A percentile compares a stretch with the other conserved stretches of the same genome.
These are phyloP conservation scores for Dactylellina parvicollis DNA, from an alignment of 2,329 filamentous ascomycete species.

Conservation along the genomic window DNA sequence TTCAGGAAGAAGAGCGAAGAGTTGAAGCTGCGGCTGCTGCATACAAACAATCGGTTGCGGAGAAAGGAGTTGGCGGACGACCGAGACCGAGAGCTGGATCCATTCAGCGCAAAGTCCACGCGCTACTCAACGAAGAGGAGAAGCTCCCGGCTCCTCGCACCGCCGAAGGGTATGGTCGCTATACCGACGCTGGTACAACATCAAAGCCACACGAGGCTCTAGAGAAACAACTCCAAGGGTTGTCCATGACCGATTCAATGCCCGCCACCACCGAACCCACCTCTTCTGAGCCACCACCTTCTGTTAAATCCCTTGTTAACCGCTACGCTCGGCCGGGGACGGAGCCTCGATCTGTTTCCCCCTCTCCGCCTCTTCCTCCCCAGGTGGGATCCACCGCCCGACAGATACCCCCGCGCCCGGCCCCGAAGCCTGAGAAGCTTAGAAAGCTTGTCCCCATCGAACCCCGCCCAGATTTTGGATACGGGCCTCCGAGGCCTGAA, in stretches of 20 bases:
- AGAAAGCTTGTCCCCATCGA: constrained; percentile 33
- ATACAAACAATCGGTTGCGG: constrained; percentile 75
- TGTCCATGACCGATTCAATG: constrained; percentile 54
- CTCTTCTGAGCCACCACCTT: constrained; percentile 56
- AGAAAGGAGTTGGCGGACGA: constrained; percentile 59
- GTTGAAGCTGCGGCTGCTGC: constrained; percentile 89
- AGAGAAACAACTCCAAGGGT: constrained; percentile 61
- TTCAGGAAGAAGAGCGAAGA: constrained; percentile 87
- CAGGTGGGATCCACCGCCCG: constrained; percentile 13
- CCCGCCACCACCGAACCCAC: constrained; percentile 52
- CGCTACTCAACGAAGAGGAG: constrained; percentile 80
- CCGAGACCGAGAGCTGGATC: constrained; percentile 67
- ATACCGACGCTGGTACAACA: constrained; percentile 70
- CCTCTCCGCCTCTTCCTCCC: not conserved
- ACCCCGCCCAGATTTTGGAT: constrained; percentile 31
- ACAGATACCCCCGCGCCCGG: constrained; percentile 37
- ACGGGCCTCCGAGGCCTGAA: constrained; percentile 24
- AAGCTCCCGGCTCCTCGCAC: constrained; percentile 72
- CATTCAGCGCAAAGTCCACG: constrained; percentile 92
- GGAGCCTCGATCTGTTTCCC: constrained; percentile 14
- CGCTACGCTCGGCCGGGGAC: constrained; percentile 45
- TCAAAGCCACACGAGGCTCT: constrained; percentile 59
- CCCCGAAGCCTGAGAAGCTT: constrained; percentile 44
- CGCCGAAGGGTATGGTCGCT: constrained; percentile 89
- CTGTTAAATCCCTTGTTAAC: constrained; percentile 55